Conservation (phyloP, 2,329 filamentous ascomycete genomes). For the Diaporthe helianthi region DNA sequence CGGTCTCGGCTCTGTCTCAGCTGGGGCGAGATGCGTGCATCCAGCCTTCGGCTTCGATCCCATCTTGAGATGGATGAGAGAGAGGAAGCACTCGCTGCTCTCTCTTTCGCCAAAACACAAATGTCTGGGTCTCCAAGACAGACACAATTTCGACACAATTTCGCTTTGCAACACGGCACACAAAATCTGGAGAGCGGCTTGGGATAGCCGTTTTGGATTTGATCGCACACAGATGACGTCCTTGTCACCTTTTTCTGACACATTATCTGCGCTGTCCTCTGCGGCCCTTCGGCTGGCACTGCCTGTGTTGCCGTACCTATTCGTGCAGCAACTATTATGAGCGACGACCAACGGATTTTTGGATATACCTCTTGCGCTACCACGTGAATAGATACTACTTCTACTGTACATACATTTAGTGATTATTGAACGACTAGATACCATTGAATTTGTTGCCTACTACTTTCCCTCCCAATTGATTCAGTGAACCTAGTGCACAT, state of each 20-base stretch:
- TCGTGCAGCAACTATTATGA: slow-evolving; percentile 32
- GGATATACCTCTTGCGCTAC: slow-evolving; percentile 13
- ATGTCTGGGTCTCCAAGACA: not conserved
- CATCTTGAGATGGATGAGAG: slow-evolving; percentile 10
- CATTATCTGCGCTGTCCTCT: slow-evolving; percentile 13
- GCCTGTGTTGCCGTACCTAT: slow-evolving; percentile 22
- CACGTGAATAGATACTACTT: slow-evolving; percentile 18
- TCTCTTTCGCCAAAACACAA: not conserved
- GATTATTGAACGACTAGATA: slow-evolving; percentile 14
- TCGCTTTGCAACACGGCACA: not conserved
- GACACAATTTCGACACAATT: slow-evolving; percentile 10
- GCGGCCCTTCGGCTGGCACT: slow-evolving; percentile 1
- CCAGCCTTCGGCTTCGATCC: slow-evolving; percentile 16
- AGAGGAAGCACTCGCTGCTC: not conserved
- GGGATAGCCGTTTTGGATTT: not conserved
- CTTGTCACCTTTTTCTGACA: not conserved
- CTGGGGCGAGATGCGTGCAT: not conserved
- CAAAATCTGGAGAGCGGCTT: not conserved
- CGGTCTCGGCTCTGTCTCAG: slow-evolving; percentile 22
- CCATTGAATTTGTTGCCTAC: not conserved
- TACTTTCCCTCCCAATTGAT: not conserved
- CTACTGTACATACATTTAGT: slow-evolving; percentile 22
- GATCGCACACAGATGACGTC: not conserved
- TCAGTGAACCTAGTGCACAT: no score
- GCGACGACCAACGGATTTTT: slow-evolving; percentile 24